phyloP scores from a whole-genome alignment of 495 filamentous ascomycete genomes.

The Xylaria scruposa region DNA sequence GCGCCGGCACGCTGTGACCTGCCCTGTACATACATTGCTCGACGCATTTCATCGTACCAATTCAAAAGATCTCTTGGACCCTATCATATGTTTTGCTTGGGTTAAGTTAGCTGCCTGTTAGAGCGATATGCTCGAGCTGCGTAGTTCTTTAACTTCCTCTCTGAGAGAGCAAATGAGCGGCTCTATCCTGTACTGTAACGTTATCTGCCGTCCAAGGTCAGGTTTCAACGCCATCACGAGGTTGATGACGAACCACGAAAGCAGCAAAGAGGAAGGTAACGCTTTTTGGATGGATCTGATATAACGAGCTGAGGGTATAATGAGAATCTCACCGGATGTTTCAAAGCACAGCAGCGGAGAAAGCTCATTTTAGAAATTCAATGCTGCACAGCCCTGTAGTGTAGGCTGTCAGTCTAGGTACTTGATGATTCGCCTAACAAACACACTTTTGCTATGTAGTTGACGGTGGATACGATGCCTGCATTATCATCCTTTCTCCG shows the following conservation, averaged over 20 bases:
- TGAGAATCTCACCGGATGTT: background rate
- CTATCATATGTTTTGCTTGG: background rate
- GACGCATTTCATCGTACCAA: background rate
- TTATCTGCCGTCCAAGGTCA: background rate
- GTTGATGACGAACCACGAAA: background rate
- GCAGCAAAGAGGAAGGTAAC: constrained; percentile 8
- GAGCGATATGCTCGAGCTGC: constrained; percentile 7
- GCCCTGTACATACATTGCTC: constrained; percentile 1
- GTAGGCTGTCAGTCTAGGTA: background rate
- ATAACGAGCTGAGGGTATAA: constrained; percentile 7
- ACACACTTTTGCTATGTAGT: background rate
- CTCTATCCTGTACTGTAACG: constrained; percentile 9
- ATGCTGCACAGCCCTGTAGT: constrained; percentile 11
- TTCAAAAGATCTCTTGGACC: background rate
- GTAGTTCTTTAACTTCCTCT: constrained; percentile 2
- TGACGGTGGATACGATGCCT: constrained; percentile 13
- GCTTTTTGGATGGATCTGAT: background rate
- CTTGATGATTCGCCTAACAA: constrained; percentile 5
- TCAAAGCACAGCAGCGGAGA: background rate
- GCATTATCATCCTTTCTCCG: constrained; percentile 14
- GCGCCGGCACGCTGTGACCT: constrained; percentile 13
- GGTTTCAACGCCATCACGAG: background rate
- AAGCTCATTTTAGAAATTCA: constrained; percentile 9
- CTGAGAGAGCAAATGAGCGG: background rate
- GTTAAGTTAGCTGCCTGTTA: background rate